Evolutionary conservation across 2,329 filamentous ascomycete genomes (phyloP).

Genomic region (Neocucurbitaria cava): DNA sequence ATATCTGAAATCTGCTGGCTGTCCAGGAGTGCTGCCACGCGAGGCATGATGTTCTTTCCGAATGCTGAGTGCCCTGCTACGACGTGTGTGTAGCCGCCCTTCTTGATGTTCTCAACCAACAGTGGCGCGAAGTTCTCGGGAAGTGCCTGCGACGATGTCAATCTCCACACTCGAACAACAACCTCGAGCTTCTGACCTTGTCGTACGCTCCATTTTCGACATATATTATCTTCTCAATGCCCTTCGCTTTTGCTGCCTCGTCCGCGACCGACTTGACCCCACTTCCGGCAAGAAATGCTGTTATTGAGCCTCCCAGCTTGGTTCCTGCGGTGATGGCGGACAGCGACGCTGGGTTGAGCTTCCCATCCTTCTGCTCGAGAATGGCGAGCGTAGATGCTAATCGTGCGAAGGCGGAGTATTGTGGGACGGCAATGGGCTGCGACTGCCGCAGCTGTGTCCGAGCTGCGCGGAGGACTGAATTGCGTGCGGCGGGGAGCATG

Average conservation of each 20-base stretch:
- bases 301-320: constrained; percentile 84
- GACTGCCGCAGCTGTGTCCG: constrained; percentile 54
- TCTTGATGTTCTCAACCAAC: constrained; percentile 95
- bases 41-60: constrained; percentile 91
- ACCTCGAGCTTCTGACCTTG: constrained; percentile 66
- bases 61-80: constrained; percentile 92
- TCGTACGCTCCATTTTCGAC: constrained; percentile 92
- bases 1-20: constrained; percentile 94
- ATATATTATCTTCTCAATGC: constrained; percentile 88
- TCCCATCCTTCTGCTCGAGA: constrained; percentile 90
- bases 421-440: constrained; percentile 45
- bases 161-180: not conserved
- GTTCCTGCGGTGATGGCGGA: constrained; percentile 85
- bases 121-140: constrained; percentile 95
- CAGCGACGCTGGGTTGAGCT: constrained; percentile 81
- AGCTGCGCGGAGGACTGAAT: constrained; percentile 46
- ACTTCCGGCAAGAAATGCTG: constrained; percentile 84
- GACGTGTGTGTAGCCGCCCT: constrained; percentile 90
- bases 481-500: constrained; percentile 48
- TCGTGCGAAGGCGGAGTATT: constrained; percentile 66
- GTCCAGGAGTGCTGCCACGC: constrained; percentile 89
- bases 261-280: constrained; percentile 78
- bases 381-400: constrained; percentile 88
- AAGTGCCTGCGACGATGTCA: constrained; percentile 64
- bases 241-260: constrained; percentile 86